Evolutionary conservation across 345 rosid species (phyloP), one percentile per base, ranked within the genome.

Genomic region (Linum tenue): DNA sequence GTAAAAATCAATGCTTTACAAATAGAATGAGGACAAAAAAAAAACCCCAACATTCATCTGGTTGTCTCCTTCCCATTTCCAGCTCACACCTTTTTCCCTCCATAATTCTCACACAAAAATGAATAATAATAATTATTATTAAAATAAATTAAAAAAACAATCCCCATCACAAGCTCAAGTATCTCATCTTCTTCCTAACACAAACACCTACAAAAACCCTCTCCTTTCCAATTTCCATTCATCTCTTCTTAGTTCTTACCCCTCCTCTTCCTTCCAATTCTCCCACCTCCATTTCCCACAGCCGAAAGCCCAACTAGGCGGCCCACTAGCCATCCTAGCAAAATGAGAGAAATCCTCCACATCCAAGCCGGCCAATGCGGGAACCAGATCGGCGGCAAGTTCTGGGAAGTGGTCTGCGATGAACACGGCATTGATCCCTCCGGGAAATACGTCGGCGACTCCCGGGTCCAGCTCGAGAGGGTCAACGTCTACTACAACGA

Each of bases 351-450:
- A 69, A 83, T 83, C 64, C 83, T 83, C 65, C 87, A 83, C 62
- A 69, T 83, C 60, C 87, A 83, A 79, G 87, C 83, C 1, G 87
- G 87, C 37, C 87, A 83, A 61, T 83, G 87, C 39, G 85, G 87
- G 0, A 83, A 83, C 76, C 87, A 83, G 68, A 83, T 83, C 55
- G 87, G 87, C 5, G 65, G 74, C 69, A 81, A 83, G 75, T 83
- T 83, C 62, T 83, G 87, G 87, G 87, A 83, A 72, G 85, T 83
- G 37, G 87, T 81, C 37, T 83, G 87, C 22, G 77, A 72, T 67
- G 87, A 83, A 59, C 87, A 83, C 39, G 87, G 87, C 22, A 83
- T 83, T 62, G 81, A 83, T 59, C 70, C 77, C 1, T 38, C 72
- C 0, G 87, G 87, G 39, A 75, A 70, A 36, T 83, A 83, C n/a